Evolutionary conservation across 441 rosid species (phyloP).

Genomic region (Erysimum cheiri): DNA sequence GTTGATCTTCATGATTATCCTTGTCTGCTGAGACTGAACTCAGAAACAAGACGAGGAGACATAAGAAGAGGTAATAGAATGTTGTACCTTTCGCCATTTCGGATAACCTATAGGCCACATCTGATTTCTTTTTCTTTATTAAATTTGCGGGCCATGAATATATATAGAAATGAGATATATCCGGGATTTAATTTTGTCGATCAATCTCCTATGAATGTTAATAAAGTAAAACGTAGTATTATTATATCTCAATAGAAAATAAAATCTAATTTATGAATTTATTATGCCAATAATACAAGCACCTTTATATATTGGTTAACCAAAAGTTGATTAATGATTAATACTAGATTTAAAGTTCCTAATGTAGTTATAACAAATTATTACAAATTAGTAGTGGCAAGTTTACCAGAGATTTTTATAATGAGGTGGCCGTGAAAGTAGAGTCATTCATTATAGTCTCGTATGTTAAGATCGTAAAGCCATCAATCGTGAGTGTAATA

Average conservation of each 20-base stretch:
- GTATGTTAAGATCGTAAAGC: too few relatives aligned
- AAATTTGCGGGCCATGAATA: background rate
- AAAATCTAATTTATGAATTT: too few relatives aligned
- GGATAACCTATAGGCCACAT: background rate
- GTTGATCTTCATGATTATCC: conserved; percentile 13
- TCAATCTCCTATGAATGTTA: conserved; percentile 1
- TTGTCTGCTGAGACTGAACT: conserved; percentile 11
- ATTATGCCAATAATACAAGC: too few relatives aligned
- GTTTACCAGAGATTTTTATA: too few relatives aligned
- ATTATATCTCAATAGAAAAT: background rate
- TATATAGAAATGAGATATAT: background rate
- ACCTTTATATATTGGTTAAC: too few relatives aligned
- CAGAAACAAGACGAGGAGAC: conserved; percentile 6
- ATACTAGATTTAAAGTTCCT: too few relatives aligned
- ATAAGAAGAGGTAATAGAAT: background rate
- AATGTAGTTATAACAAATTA: too few relatives aligned
- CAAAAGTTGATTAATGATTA: too few relatives aligned
- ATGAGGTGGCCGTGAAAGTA: too few relatives aligned
- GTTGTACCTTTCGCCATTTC: conserved; percentile 19
- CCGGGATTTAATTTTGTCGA: background rate
- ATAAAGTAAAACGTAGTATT: background rate
- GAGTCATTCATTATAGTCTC: too few relatives aligned
- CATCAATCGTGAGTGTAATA: too few relatives aligned
- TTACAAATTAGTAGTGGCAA: too few relatives aligned
- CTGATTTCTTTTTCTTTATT: background rate